These are phyloP conservation scores for Haplosporangium gracile DNA, from an alignment of 192 early-diverging fungal genomes.

Conservation along the genomic window DNA sequence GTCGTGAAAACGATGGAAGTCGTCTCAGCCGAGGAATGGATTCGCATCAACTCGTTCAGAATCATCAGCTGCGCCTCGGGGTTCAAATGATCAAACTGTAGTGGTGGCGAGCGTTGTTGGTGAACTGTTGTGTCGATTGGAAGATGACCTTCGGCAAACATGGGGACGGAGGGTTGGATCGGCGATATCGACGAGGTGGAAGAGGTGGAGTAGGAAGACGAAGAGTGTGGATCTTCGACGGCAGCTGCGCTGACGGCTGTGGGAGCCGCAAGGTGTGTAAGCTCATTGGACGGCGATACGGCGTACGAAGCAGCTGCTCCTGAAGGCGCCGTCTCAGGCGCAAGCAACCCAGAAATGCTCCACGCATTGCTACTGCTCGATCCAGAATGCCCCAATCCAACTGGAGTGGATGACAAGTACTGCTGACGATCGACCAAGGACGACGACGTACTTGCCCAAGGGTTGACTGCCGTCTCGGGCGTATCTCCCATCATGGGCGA, in stretches of 20 bases:
- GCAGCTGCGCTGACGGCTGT: not conserved
- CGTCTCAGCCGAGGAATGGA: slow-evolving; percentile 57
- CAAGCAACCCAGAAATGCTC: not conserved
- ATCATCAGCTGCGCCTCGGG: slow-evolving; percentile 67
- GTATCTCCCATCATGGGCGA: not conserved
- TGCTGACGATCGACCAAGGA: not conserved
- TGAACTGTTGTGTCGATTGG: not conserved
- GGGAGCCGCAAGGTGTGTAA: not conserved
- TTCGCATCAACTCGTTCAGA: slow-evolving; percentile 72
- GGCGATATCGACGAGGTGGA: not conserved
- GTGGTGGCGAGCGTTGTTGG: not conserved
- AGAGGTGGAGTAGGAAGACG: not conserved
- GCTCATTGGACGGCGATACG: not conserved
- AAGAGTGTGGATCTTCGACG: not conserved
- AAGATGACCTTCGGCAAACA: not conserved
- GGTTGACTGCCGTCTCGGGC: not conserved
- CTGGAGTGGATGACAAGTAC: not conserved
- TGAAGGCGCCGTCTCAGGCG: not conserved
- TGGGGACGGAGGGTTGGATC: not conserved
- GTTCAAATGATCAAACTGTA: slow-evolving; percentile 70
- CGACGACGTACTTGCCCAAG: slow-evolving; percentile 6
- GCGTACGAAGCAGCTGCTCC: not conserved
- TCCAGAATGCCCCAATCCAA: not conserved
- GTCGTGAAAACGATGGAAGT: slow-evolving; percentile 74
- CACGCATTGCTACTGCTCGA: not conserved